Evolutionary conservation across 1,284 basidiomycete species (phyloP).

Genomic region (Ustilago trichophora): DNA sequence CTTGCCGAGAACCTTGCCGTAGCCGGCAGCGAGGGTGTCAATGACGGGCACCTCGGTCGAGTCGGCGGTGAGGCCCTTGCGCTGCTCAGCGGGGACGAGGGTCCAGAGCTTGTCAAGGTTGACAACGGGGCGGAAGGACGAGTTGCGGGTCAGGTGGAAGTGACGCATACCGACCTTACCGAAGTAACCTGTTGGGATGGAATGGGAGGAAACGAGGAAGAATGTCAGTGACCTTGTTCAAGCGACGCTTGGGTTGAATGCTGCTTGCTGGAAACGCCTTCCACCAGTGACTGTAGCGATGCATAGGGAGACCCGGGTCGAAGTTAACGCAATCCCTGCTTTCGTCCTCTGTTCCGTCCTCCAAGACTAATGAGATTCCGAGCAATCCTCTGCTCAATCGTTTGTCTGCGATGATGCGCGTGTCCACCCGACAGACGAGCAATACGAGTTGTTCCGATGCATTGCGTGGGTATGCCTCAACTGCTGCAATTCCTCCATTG

Average conservation of each 20-base stretch:
- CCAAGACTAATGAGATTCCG: no score
- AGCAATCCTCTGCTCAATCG: no score
- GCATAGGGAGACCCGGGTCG: no score
- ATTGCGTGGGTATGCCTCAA: no score
- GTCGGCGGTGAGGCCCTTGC: conserved; percentile 52
- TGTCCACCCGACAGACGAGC: no score
- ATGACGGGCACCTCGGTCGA: conserved; percentile 66
- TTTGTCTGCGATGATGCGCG: no score
- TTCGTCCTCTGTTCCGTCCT: background rate
- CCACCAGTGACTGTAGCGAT: no score
- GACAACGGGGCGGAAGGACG: conserved; percentile 89
- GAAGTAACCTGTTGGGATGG: conserved; percentile 80
- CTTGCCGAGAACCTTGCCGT: conserved; percentile 67
- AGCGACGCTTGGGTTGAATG: background rate
- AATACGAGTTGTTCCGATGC: no score
- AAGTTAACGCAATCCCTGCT: no score
- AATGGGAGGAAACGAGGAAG: background rate
- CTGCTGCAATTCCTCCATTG: no score
- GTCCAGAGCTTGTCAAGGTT: conserved; percentile 72
- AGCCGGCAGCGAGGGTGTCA: conserved; percentile 65
- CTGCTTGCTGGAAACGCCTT: background rate
- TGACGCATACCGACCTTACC: conserved; percentile 94
- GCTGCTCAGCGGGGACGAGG: conserved; percentile 64
- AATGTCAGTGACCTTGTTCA: conserved; percentile 11
- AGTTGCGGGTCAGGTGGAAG: conserved; percentile 94